Conservation (phyloP, 495 filamentous ascomycete species). For the Daldinia loculata region DNA sequence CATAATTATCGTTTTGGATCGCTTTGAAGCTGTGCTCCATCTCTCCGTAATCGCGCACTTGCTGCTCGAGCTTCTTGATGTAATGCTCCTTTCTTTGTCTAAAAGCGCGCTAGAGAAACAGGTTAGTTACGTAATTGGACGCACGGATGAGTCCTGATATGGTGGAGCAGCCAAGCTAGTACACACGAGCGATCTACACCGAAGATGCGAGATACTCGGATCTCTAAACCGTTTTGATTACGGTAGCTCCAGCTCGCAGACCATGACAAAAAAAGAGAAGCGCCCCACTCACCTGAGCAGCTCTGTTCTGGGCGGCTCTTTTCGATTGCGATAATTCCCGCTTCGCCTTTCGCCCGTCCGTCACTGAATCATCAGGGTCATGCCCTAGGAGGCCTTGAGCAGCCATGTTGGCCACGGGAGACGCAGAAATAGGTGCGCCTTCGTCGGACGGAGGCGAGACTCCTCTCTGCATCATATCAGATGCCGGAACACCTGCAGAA, state of each 20-base stretch:
- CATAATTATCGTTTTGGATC: slow-evolving; percentile 86
- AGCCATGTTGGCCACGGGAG: slow-evolving; percentile 42
- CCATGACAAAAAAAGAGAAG: slow-evolving; percentile 17
- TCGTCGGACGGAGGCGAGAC: slow-evolving; percentile 46
- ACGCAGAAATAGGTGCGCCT: slow-evolving; percentile 43
- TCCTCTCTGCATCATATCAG: slow-evolving; percentile 49
- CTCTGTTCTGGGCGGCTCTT: slow-evolving; percentile 94
- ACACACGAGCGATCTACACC: slow-evolving; percentile 16
- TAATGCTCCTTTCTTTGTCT: slow-evolving; percentile 97
- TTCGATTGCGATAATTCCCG: slow-evolving; percentile 94
- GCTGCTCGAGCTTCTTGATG: slow-evolving; percentile 94
- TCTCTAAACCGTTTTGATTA: slow-evolving; percentile 24
- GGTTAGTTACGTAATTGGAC: slow-evolving; percentile 44
- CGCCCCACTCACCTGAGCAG: slow-evolving; percentile 78
- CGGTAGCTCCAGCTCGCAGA: slow-evolving; percentile 23
- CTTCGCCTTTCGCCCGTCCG: slow-evolving; percentile 65
- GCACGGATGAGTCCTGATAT: slow-evolving; percentile 8
- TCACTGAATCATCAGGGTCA: slow-evolving; percentile 43
- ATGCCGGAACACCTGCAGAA: slow-evolving; percentile 25
- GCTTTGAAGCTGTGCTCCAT: slow-evolving; percentile 76
- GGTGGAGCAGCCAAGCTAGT: slow-evolving; percentile 24
- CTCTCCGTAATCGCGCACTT: slow-evolving; percentile 76
- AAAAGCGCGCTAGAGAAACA: slow-evolving; percentile 78
- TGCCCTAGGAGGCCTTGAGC: slow-evolving; percentile 45
- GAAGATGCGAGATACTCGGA: slow-evolving; percentile 14